Percentiles rank a stretch among this genome's conserved stretches.
Evolutionary conservation across 2,329 filamentous ascomycete genomes (phyloP).

Genomic region (Talaromyces sp.): DNA sequence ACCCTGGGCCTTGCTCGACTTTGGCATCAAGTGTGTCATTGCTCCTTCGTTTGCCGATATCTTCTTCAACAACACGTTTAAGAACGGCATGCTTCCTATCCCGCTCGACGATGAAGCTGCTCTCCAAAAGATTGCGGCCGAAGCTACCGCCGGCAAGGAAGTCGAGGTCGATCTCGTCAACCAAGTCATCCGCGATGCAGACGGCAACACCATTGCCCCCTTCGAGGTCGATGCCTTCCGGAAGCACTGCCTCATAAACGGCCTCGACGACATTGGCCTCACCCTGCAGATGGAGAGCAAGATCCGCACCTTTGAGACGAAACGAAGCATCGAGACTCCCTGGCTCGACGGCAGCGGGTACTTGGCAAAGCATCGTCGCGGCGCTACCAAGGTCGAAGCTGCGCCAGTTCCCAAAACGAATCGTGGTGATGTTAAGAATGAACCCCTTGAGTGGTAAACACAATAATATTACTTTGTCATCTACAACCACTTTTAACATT

Average conservation of each 20-base stretch:
- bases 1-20: slow-evolving; percentile 93
- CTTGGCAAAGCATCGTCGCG: slow-evolving; percentile 53
- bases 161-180: slow-evolving; percentile 84
- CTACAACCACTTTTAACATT: not conserved
- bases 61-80: slow-evolving; percentile 99
- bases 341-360: slow-evolving; percentile 90
- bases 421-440: slow-evolving; percentile 72
- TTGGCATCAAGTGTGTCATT: slow-evolving; percentile 90
- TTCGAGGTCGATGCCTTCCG: slow-evolving; percentile 92
- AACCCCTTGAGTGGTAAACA: slow-evolving; percentile 81
- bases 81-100: slow-evolving; percentile 97
- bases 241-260: slow-evolving; percentile 90
- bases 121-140: slow-evolving; percentile 66
- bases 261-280: slow-evolving; percentile 90
- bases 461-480: not conserved
- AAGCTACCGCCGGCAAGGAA: slow-evolving; percentile 74
- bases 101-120: slow-evolving; percentile 62
- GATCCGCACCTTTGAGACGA: slow-evolving; percentile 76
- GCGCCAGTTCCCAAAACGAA: slow-evolving; percentile 81
- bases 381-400: slow-evolving; percentile 59
- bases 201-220: slow-evolving; percentile 66
- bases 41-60: slow-evolving; percentile 86
- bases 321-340: slow-evolving; percentile 71
- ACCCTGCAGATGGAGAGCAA: slow-evolving; percentile 90
- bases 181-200: slow-evolving; percentile 72